Percentiles rank a stretch among this genome's conserved stretches.
These are phyloP conservation scores for Eremochloa ophiuroides DNA, from an alignment of 176 grass and related monocot species.

Conservation along the genomic window DNA sequence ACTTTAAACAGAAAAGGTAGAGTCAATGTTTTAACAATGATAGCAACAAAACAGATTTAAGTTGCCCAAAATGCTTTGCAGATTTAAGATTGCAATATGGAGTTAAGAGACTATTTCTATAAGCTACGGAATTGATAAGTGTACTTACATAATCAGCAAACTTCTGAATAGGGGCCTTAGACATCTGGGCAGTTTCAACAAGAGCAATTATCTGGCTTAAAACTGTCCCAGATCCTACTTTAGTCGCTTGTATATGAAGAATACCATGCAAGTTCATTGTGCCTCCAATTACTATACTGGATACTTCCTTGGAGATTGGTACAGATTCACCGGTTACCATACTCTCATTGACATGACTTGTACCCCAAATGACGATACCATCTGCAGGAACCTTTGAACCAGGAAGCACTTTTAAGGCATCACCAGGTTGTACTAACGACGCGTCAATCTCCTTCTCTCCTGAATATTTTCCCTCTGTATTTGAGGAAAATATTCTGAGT, in stretches of 20 bases:
- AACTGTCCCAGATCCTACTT: conserved; percentile 73
- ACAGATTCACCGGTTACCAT: conserved; percentile 91
- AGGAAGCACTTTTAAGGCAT: conserved; percentile 76
- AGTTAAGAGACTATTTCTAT: background rate
- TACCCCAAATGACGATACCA: conserved; percentile 64
- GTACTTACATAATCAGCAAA: conserved; percentile 80
- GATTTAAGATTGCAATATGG: conserved; percentile 1
- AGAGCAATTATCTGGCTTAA: conserved; percentile 82
- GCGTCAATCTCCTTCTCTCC: conserved; percentile 64
- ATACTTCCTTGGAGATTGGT: conserved; percentile 56
- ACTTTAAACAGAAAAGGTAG: background rate
- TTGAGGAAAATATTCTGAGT: conserved; percentile 10
- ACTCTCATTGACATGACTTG: conserved; percentile 74
- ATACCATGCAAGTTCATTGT: conserved; percentile 77
- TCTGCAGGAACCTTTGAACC: conserved; percentile 81
- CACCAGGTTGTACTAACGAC: conserved; percentile 61
- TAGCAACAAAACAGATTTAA: background rate
- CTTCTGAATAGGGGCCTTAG: conserved; percentile 89
- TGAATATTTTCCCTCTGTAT: conserved; percentile 54
- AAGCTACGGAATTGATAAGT: background rate
- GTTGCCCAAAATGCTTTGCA: background rate
- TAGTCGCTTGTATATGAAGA: conserved; percentile 68
- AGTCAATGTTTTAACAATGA: background rate
- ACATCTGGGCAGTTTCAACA: conserved; percentile 86
- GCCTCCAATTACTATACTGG: conserved; percentile 72